Base-by-base conservation (phyloP, 2,329 filamentous ascomycete genomes). In the Colletotrichum paranaense region DNA sequence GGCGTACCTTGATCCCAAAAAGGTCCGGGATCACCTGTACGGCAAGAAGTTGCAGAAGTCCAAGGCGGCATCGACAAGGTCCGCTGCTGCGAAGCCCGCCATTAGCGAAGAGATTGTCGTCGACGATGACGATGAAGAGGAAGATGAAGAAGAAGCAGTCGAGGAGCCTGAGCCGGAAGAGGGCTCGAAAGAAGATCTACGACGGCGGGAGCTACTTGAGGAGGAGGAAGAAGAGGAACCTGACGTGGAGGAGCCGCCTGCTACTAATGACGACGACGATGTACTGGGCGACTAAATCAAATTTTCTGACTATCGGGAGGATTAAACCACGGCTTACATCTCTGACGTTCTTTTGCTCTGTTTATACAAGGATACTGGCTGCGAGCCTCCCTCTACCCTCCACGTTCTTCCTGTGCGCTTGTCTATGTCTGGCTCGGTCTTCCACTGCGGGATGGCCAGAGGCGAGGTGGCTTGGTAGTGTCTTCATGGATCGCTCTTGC, bases 1-100 rank as follows among this genome's bases (percentile, higher is more conserved):
- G 5, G 90, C 91, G 9, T 97, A 93, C 81, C 86, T 98, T 4
- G 95, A 98, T 78, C 90, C 93, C 70, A 86, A 88, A 62, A 91
- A 92, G 78, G 82, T 89, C 56, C 87, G 87, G 76, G 85, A 86
- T 64, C 75, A 82, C 70, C 81, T 82, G 65, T 76, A 76, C 67
- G 66, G 74, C 3, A 80, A 80, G 75, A 81, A 79, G 79, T 81
- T 56, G 78, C 65, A 69, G 52, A 63, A 73, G 14, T 76, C 76
- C 28, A 82, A 79, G 74, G 77, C 80, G 56, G 82, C 84, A 65
- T 87, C 86, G 78, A 76, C 82, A 12, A 81, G 83, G 49, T 81
- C 82, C 49, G 83, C 82, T 24, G 81, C 80, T 62, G 88, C 86
- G 78, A 84, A 82, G 76, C 80, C 81, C 42, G 78, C 77, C 30